Conservation (phyloP, 441 rosid species). For the Viola pubescens region DNA sequence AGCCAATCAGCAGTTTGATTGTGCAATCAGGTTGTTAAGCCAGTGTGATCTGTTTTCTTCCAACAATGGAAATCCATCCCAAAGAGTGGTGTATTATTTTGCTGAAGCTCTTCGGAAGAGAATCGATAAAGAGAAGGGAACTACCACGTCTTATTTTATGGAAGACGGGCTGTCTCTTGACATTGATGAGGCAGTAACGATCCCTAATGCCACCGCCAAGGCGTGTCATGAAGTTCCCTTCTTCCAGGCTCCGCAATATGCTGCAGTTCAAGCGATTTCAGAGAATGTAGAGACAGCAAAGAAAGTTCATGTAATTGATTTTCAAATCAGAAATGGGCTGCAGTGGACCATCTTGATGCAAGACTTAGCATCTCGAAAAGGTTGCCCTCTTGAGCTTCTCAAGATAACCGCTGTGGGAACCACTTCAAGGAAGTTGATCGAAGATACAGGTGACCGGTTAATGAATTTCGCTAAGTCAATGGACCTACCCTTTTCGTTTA, state of each 20-base stretch:
- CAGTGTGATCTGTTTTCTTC: slow-evolving; percentile 29
- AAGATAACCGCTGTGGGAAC: slow-evolving; percentile 41
- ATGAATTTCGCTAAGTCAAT: slow-evolving; percentile 30
- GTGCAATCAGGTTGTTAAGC: slow-evolving; percentile 38
- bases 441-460: slow-evolving; percentile 35
- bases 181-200: slow-evolving; percentile 21
- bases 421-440: slow-evolving; percentile 15
- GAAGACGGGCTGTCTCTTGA: slow-evolving; percentile 2
- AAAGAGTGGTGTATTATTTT: slow-evolving; percentile 40
- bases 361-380: slow-evolving; percentile 28
- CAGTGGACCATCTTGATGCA: slow-evolving; percentile 53
- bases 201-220: slow-evolving; percentile 4
- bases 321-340: slow-evolving; percentile 31
- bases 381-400: slow-evolving; percentile 27
- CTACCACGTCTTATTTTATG: slow-evolving; percentile 2
- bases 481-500: slow-evolving; percentile 35
- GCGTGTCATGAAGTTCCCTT: slow-evolving; percentile 36
- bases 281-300: slow-evolving; percentile 35
- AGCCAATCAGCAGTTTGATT: slow-evolving; percentile 29
- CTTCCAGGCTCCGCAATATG: slow-evolving; percentile 23
- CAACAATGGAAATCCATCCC: slow-evolving; percentile 33
- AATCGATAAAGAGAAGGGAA: slow-evolving; percentile 40
- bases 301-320: slow-evolving; percentile 41
- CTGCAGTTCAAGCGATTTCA: slow-evolving; percentile 43
- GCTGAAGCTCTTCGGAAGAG: slow-evolving; percentile 38